Percentiles rank a stretch among this genome's conserved stretches.
phyloP scores from a whole-genome alignment of 2,329 filamentous ascomycete genomes.

The Fusarium sp. region DNA sequence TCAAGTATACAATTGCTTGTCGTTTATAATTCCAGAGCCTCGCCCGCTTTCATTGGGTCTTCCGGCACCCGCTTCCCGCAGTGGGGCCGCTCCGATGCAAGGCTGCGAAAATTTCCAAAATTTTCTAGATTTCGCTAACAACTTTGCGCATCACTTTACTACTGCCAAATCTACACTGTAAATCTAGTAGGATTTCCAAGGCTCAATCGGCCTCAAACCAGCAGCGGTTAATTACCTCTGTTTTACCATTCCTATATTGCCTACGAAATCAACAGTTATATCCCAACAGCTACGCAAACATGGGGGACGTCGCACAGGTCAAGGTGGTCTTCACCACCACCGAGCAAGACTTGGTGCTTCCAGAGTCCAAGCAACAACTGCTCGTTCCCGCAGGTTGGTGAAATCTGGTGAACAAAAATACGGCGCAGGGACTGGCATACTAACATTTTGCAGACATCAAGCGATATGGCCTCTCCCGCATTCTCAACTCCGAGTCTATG shows the following conservation, averaged over 20 bases:
- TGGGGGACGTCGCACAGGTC: slow-evolving; percentile 64
- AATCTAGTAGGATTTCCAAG: slow-evolving; percentile 31
- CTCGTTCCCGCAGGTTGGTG: slow-evolving; percentile 68
- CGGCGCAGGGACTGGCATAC: neutral
- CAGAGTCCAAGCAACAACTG: slow-evolving; percentile 70
- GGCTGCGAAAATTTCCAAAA: slow-evolving; percentile 45
- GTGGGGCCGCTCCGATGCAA: slow-evolving; percentile 39
- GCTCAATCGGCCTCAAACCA: slow-evolving; percentile 17
- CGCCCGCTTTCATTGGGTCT: neutral
- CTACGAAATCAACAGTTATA: neutral
- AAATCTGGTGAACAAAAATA: fast-evolving
- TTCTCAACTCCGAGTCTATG: slow-evolving; percentile 78
- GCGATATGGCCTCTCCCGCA: slow-evolving; percentile 75
- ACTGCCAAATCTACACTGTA: slow-evolving; percentile 10
- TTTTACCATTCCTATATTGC: neutral
- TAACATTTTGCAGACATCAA: slow-evolving; percentile 65
- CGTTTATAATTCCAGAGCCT: slow-evolving; percentile 34
- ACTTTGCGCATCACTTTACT: slow-evolving; percentile 27
- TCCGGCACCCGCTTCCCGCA: slow-evolving; percentile 35
- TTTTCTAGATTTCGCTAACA: slow-evolving; percentile 40
- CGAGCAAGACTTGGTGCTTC: slow-evolving; percentile 70
- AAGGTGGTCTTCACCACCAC: slow-evolving; percentile 76
- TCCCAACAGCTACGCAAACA: slow-evolving; percentile 35
- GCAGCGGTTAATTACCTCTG: neutral
- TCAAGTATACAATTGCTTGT: neutral